Evolutionary conservation across 1,284 basidiomycete genomes (phyloP).

Genomic region (Ceratobasidium sp.): DNA sequence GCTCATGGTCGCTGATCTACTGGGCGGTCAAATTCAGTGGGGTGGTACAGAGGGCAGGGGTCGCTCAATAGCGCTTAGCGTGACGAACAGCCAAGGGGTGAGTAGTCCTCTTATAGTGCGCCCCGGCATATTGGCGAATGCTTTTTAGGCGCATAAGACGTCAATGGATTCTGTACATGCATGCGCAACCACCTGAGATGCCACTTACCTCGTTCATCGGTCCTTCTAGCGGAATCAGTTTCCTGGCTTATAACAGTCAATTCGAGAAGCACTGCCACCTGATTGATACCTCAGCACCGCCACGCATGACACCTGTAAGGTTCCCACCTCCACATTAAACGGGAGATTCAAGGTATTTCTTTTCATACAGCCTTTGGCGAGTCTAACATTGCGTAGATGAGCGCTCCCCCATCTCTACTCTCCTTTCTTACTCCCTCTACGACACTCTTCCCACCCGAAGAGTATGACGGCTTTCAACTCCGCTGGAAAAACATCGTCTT

Average conservation of each 20-base stretch:
- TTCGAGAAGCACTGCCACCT: too few species aligned
- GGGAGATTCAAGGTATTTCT: too few species aligned
- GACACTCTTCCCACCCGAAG: slow-evolving; percentile 54
- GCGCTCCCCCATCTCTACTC: slow-evolving; percentile 53
- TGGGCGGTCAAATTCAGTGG: slow-evolving; percentile 48
- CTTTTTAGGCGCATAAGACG: neutral
- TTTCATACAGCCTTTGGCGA: too few species aligned
- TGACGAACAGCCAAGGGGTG: slow-evolving; percentile 17
- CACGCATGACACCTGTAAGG: too few species aligned
- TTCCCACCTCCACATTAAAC: too few species aligned
- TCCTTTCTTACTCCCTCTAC: slow-evolving; percentile 62
- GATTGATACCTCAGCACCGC: too few species aligned
- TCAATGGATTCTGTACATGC: neutral
- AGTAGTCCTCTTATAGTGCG: slow-evolving; percentile 24
- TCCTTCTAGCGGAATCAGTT: too few species aligned
- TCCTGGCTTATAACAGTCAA: too few species aligned
- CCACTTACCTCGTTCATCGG: slow-evolving; percentile 9
- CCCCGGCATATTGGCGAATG: slow-evolving; percentile 1
- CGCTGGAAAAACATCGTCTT: slow-evolving; percentile 80
- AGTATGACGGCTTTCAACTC: slow-evolving; percentile 73
- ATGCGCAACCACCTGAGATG: neutral
- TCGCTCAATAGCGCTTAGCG: slow-evolving; percentile 6
- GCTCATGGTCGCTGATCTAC: slow-evolving; percentile 16
- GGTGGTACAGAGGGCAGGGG: slow-evolving; percentile 40
- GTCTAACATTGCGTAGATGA: slow-evolving; percentile 13